A percentile compares a stretch with the other conserved stretches of the same genome.
These are phyloP conservation scores for Pythium rhizo-oryzae DNA, from an alignment of 352 stramenopile species.

Conservation along the genomic window DNA sequence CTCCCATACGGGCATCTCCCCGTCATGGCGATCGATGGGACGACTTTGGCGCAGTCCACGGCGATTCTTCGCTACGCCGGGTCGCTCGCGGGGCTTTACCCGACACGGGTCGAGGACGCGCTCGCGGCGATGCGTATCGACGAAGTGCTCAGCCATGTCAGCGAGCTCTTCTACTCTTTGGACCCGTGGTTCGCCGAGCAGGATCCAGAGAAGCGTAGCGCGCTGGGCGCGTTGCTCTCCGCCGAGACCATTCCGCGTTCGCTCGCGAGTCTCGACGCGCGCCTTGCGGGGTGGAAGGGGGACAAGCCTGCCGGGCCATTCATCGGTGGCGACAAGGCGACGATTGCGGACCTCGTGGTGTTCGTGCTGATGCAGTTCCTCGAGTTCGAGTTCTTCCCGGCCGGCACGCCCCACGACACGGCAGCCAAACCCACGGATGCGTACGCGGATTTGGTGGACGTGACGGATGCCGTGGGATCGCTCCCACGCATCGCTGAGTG, in stretches of 20 bases:
- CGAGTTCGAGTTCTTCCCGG: background rate
- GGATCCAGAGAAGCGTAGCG: background rate
- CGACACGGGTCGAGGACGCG: background rate
- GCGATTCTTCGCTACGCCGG: slow-evolving; percentile 35
- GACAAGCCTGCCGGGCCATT: too few species aligned
- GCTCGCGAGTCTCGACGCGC: background rate
- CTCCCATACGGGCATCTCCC: slow-evolving; percentile 36
- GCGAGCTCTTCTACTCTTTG: background rate
- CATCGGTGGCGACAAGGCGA: background rate
- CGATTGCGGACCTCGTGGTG: background rate
- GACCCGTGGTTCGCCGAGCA: background rate
- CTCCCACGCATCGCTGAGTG: background rate
- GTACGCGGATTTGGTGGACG: background rate
- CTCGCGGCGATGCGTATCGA: background rate
- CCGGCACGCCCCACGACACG: too few species aligned
- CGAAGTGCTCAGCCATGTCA: slow-evolving; percentile 12
- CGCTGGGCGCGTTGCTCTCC: background rate
- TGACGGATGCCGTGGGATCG: background rate
- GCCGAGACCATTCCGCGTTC: background rate
- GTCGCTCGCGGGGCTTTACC: slow-evolving; percentile 33
- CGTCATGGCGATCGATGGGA: slow-evolving; percentile 26
- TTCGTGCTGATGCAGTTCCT: background rate
- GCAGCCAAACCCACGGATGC: background rate
- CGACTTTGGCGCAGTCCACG: slow-evolving; percentile 24
- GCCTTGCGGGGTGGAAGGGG: background rate